These are phyloP conservation scores for Aegilops longissima DNA, from an alignment of 176 grass and related monocot genomes.

Conservation along the genomic window DNA sequence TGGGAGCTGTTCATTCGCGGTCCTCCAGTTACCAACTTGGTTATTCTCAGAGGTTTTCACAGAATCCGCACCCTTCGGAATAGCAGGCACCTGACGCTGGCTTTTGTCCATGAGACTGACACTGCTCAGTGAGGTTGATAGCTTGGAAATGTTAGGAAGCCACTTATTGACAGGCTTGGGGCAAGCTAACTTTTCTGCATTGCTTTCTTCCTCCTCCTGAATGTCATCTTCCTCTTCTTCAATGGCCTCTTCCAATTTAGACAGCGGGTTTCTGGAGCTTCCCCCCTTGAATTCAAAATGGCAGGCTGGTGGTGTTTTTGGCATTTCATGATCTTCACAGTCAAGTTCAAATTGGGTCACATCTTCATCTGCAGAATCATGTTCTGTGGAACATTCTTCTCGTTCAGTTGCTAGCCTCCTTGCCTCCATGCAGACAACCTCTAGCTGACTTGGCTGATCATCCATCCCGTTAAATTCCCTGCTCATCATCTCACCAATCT, in stretches of 20 bases:
- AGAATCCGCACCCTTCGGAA: slow-evolving; percentile 26
- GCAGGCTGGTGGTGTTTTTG: slow-evolving; percentile 32
- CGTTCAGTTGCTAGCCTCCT: slow-evolving; percentile 61
- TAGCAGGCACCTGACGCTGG: slow-evolving; percentile 28
- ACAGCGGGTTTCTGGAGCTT: slow-evolving; percentile 50
- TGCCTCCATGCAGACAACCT: slow-evolving; percentile 82
- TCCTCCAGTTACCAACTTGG: slow-evolving; percentile 58
- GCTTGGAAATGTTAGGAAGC: slow-evolving; percentile 59
- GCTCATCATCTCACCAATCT: slow-evolving; percentile 96
- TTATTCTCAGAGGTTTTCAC: slow-evolving; percentile 27
- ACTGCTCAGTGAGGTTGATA: slow-evolving; percentile 69
- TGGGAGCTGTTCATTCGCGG: slow-evolving; percentile 64
- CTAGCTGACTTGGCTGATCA: slow-evolving; percentile 84
- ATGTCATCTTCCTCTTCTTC: slow-evolving; percentile 59
- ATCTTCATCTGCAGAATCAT: slow-evolving; percentile 51
- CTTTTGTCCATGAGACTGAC: slow-evolving; percentile 56
- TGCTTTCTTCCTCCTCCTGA: slow-evolving; percentile 54
- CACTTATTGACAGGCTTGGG: slow-evolving; percentile 39
- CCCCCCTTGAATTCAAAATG: slow-evolving; percentile 47
- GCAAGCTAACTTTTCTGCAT: slow-evolving; percentile 40
- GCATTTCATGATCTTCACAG: slow-evolving; percentile 42
- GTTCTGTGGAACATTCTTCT: slow-evolving; percentile 49
- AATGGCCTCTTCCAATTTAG: slow-evolving; percentile 62
- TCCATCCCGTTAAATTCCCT: slow-evolving; percentile 63
- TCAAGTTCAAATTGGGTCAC: slow-evolving; percentile 75